These are phyloP conservation scores for Conringia planisiliqua DNA, from an alignment of 345 rosid genomes.

Conservation along the genomic window DNA sequence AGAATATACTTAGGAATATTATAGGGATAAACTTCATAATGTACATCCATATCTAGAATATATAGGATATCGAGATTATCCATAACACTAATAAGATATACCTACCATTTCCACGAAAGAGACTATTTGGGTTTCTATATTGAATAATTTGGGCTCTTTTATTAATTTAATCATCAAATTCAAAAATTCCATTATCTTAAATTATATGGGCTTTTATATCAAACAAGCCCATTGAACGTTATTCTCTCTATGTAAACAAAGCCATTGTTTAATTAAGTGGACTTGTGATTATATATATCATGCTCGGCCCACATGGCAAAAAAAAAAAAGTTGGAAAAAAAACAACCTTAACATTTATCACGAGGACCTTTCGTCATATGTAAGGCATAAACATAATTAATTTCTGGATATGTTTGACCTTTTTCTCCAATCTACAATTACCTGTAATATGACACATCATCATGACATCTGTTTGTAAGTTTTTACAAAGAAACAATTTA, in stretches of 20 bases:
- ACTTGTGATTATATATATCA: background rate
- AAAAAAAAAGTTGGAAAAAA: too few relatives aligned
- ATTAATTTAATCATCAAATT: background rate
- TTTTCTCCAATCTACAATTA: background rate
- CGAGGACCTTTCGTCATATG: background rate
- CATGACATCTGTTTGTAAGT: background rate
- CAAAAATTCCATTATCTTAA: background rate
- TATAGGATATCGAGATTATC: too few relatives aligned
- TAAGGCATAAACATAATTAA: background rate
- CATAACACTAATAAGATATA: too few relatives aligned
- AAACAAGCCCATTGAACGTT: background rate
- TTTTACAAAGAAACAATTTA: background rate
- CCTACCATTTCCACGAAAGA: background rate
- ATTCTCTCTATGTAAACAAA: background rate
- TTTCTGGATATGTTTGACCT: background rate
- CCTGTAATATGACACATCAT: background rate
- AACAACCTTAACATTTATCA: background rate
- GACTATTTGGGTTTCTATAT: background rate
- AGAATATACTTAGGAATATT: too few relatives aligned
- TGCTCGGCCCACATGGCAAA: background rate
- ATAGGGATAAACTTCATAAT: too few relatives aligned
- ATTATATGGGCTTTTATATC: background rate
- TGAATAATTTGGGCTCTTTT: background rate
- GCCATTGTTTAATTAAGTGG: background rate
- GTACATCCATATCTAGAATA: too few relatives aligned